Evolutionary conservation across 2,329 filamentous ascomycete species (phyloP), one percentile per base, ranked within the genome.

Genomic region (Colletotrichum endophyticum): DNA sequence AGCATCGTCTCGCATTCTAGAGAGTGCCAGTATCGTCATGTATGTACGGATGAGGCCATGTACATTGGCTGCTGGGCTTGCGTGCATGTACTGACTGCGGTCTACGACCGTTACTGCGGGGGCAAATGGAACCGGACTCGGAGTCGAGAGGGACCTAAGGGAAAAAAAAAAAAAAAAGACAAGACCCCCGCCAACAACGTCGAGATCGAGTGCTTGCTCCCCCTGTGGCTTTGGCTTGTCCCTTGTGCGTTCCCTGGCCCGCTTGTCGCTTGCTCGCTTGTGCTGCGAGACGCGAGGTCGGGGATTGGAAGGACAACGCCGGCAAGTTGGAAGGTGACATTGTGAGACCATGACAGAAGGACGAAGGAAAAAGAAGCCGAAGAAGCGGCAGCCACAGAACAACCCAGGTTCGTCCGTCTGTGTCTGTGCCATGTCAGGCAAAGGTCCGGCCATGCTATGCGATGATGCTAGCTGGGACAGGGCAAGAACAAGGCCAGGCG

Each of bases 251-350:
- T 44, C 16, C 39, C 39, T 64, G 13, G 19, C 57, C 66, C 30
- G 56, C n/a, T 49, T 81, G 79, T 83, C 81, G 83, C 82, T 81
- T 83, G 82, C 81, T 79, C 49, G 22, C 62, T 75, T 59, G 75
- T 36, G 53, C 57, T 77, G 64, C 61, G 69, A 53, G 75, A 76
- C 63, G 72, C 77, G 72, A 77, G 72, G 75, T 44, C 70, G 72
- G 73, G 71, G 61, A 75, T 70, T 66, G 69, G 57, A 75, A 70
- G 32, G 57, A 73, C 63, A 28, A 53, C 28, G 22, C 70, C 63
- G 74, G 28, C n/a, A 69, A 67, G 56, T 73, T 73, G 70, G 69
- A 75, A 75, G 73, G 73, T 73, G 73, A 75, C 70, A 68, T 75
- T 72, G 70, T 49, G 70, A 59, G 63, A 67, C 68, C 61, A 61